A percentile compares a stretch with the other conserved stretches of the same genome.
Evolutionary conservation across 306 rosid genomes (phyloP).

Genomic region (Cucumis sativus): Cucumber_9930_V3 NC_026655.2:245501-246000

Average conservation of each 20-base stretch:
- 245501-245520: not conserved
- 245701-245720: not conserved
- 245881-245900: not conserved
- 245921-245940: constrained; percentile 15
- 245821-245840: not conserved
- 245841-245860: not conserved
- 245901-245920: not conserved
- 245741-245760: not conserved
- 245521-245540: too few species aligned
- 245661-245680: not conserved
- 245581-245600: not conserved
- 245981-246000: constrained; percentile 86
- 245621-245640: not conserved
- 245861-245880: not conserved
- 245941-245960: constrained; percentile 45
- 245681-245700: not conserved
- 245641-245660: constrained; percentile 4
- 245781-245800: not conserved
- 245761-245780: not conserved
- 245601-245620: not conserved
- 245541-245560: not conserved
- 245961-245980: constrained; percentile 76
- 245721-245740: not conserved
- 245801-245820: not conserved
- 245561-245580: not conserved